A percentile compares a stretch with the other conserved stretches of the same genome.
Conservation (phyloP, 208 protist species). For the Trypanosoma mega region DNA sequence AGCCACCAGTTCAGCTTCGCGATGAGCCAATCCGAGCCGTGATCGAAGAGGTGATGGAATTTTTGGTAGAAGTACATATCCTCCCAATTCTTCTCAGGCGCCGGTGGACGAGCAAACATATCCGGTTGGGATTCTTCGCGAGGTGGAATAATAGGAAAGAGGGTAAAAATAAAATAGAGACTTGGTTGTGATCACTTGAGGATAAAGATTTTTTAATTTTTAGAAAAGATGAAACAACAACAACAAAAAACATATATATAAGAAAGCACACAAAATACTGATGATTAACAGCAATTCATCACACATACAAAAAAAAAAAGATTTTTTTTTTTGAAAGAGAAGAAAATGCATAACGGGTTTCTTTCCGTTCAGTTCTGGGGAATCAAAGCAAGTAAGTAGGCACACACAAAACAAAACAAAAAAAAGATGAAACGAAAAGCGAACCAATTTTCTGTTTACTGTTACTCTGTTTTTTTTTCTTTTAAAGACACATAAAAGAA, state of each 20-base stretch:
- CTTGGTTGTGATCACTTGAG: too few relatives aligned
- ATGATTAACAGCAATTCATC: too few relatives aligned
- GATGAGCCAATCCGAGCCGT: conserved; percentile 71
- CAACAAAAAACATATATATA: conserved; percentile 10
- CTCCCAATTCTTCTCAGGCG: conserved; percentile 75
- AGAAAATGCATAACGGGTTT: too few relatives aligned
- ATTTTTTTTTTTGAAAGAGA: too few relatives aligned
- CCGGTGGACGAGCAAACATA: conserved; percentile 71
- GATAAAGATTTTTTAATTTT: conserved; percentile 18
- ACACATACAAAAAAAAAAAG: too few relatives aligned
- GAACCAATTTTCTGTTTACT: too few relatives aligned
- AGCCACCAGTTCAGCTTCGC: conserved; percentile 85
- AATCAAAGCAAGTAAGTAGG: too few relatives aligned
- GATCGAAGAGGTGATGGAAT: conserved; percentile 79
- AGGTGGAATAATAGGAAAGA: conserved; percentile 7
- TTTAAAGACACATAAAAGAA: too few relatives aligned
- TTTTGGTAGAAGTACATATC: conserved; percentile 88
- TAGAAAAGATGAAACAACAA: conserved; percentile 7
- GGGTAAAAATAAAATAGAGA: conserved; percentile 11
- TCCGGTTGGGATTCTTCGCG: not conserved
- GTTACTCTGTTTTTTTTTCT: too few relatives aligned
- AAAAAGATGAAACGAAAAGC: too few relatives aligned
- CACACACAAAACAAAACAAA: too few relatives aligned
- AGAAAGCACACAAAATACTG: conserved; percentile 16
- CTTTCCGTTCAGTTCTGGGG: too few relatives aligned